Conservation (phyloP, 495 filamentous ascomycete species). For the Apodospora peruviana region DNA sequence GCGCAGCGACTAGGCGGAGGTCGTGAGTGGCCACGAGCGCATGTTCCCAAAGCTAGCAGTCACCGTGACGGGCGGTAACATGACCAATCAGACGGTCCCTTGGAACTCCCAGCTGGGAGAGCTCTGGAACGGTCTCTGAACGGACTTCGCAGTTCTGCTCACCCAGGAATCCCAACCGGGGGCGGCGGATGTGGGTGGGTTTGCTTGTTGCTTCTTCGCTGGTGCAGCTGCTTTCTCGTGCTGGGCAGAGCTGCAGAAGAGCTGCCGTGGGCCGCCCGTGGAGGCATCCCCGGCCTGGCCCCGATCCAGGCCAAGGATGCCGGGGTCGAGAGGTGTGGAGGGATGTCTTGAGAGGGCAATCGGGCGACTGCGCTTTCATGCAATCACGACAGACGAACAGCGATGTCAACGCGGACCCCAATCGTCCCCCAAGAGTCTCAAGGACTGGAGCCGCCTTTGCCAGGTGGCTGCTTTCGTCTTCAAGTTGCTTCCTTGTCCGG, state of each 20-base stretch:
- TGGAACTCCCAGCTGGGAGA: constrained; percentile 13
- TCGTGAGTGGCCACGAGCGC: constrained; percentile 12
- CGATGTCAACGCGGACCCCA: constrained; percentile 7
- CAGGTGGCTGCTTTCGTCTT: constrained; percentile 8
- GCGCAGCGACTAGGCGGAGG: constrained; percentile 7
- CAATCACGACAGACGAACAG: constrained; percentile 6
- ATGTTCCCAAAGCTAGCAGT: constrained; percentile 12
- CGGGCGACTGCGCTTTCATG: constrained; percentile 14
- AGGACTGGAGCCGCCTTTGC: constrained; percentile 3
- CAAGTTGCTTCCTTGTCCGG: neutral
- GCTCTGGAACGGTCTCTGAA: neutral
- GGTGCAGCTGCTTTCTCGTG: neutral
- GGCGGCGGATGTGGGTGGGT: neutral
- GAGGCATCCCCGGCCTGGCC: neutral
- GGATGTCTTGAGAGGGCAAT: constrained; percentile 14
- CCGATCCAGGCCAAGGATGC: neutral
- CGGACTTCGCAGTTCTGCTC: neutral
- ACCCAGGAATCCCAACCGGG: neutral
- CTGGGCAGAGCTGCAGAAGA: neutral
- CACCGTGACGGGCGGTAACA: constrained; percentile 39
- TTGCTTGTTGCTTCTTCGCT: neutral
- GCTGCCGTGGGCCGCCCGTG: neutral
- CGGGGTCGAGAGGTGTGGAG: constrained; percentile 8
- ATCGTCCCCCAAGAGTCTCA: neutral
- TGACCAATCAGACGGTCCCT: constrained; percentile 33